Conservation (phyloP, 192 early-diverging fungal genomes). For the Entomortierella lignicola region DNA sequence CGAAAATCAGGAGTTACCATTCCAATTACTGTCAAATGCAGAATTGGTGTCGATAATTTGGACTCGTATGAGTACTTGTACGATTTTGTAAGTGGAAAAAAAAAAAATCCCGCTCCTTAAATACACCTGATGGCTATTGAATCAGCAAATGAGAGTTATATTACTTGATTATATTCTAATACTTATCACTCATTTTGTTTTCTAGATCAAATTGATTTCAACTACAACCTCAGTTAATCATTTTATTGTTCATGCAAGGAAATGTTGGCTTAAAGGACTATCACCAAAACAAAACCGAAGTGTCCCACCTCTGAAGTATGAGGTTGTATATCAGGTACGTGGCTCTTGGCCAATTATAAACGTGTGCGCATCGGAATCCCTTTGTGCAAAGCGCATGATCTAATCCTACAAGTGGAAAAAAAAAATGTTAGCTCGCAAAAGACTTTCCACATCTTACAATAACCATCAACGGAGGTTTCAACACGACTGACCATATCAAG, state of each 20-base stretch:
- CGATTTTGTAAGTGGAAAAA: conserved; percentile 60
- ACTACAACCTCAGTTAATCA: conserved; percentile 51
- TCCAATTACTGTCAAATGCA: conserved; percentile 78
- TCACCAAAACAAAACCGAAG: conserved; percentile 76
- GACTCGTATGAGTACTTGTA: conserved; percentile 72
- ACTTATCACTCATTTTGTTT: background rate
- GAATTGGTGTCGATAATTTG: conserved; percentile 78
- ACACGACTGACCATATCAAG: conserved; percentile 57
- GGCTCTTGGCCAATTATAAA: too few species aligned
- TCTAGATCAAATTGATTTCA: conserved; percentile 46
- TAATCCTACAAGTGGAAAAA: background rate
- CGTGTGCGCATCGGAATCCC: too few species aligned
- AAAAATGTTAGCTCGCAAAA: conserved; percentile 44
- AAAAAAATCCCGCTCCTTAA: background rate
- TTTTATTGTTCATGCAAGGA: conserved; percentile 77
- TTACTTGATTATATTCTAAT: too few species aligned
- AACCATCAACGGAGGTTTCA: conserved; percentile 77
- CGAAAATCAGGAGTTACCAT: conserved; percentile 47
- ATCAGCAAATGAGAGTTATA: too few species aligned
- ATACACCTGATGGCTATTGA: too few species aligned
- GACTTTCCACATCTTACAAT: conserved; percentile 67
- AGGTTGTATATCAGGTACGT: conserved; percentile 60
- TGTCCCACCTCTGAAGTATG: conserved; percentile 73
- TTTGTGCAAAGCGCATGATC: background rate
- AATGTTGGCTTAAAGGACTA: conserved; percentile 73